phyloP scores from a whole-genome alignment of 345 rosid species.

The Eutrema japonicum region DNA sequence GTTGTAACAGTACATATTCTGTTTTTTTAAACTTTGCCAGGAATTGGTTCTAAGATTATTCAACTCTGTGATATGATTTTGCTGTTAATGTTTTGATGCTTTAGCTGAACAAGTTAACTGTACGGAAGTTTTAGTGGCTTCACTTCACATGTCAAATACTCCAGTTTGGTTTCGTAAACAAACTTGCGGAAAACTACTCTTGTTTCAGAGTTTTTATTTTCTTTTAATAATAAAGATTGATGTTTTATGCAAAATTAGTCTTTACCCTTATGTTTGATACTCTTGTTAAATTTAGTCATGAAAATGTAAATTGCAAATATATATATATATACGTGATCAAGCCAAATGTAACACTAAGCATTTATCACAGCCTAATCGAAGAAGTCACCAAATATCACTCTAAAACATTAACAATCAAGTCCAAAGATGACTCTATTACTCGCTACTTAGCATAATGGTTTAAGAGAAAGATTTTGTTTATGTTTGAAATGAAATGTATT shows the following conservation, averaged over 20 bases:
- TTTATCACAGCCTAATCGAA: too few relatives aligned
- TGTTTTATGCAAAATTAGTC: neutral
- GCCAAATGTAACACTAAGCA: neutral
- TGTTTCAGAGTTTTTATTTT: neutral
- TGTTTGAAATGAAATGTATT: too few relatives aligned
- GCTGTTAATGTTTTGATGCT: conserved; percentile 8
- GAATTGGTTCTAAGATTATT: conserved; percentile 17
- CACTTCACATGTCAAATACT: conserved; percentile 23
- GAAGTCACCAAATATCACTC: neutral
- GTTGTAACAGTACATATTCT: conserved; percentile 32
- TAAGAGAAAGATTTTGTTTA: too few relatives aligned
- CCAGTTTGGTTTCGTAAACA: conserved; percentile 20
- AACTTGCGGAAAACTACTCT: neutral
- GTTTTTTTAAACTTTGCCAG: conserved; percentile 23
- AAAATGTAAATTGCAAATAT: too few relatives aligned
- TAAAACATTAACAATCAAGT: neutral
- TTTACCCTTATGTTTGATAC: neutral
- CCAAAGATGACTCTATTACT: too few relatives aligned
- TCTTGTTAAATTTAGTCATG: neutral
- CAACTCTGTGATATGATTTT: conserved; percentile 27
- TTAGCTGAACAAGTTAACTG: conserved; percentile 20
- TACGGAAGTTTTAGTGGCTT: conserved; percentile 17
- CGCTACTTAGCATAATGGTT: too few relatives aligned
- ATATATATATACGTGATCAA: neutral
- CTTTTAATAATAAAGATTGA: neutral